phyloP scores from a whole-genome alignment of 2,329 filamentous ascomycete genomes.

The Fusarium bulbicola region DNA sequence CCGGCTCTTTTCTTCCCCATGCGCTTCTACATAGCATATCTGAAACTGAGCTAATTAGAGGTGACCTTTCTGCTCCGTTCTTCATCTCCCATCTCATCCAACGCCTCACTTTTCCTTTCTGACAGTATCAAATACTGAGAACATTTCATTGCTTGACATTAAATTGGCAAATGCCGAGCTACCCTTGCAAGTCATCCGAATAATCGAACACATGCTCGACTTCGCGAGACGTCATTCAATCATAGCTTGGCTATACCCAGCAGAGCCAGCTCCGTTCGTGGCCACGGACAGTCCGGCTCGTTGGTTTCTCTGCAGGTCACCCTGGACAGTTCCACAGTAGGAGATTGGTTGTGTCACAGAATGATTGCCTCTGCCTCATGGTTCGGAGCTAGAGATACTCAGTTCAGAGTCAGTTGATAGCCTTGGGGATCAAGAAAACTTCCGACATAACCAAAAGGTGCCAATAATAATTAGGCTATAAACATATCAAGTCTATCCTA shows the following conservation, averaged over 20 bases:
- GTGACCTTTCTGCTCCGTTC: slow-evolving; percentile 24
- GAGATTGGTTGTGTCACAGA: slow-evolving; percentile 37
- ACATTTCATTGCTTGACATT: neutral
- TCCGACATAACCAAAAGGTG: neutral
- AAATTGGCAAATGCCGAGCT: neutral
- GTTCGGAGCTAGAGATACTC: neutral
- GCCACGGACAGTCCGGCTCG: slow-evolving; percentile 1
- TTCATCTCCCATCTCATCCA: slow-evolving; percentile 40
- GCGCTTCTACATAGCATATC: slow-evolving; percentile 24
- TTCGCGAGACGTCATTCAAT: neutral
- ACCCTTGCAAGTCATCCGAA: neutral
- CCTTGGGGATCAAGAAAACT: neutral
- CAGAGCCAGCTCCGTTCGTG: neutral
- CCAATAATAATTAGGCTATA: neutral
- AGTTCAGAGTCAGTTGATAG: neutral
- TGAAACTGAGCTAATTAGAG: slow-evolving; percentile 42
- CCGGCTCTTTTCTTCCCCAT: slow-evolving; percentile 15
- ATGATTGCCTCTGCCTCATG: slow-evolving; percentile 24
- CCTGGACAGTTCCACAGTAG: slow-evolving; percentile 22
- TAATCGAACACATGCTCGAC: neutral
- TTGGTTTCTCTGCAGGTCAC: neutral
- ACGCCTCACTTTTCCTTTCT: slow-evolving; percentile 2
- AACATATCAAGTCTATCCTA: neutral
- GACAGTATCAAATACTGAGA: neutral
- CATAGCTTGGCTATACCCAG: neutral